A percentile compares a stretch with the other conserved stretches of the same genome.
phyloP scores from a whole-genome alignment of 495 filamentous ascomycete genomes.

The Pseudotulostoma volvatum region DNA sequence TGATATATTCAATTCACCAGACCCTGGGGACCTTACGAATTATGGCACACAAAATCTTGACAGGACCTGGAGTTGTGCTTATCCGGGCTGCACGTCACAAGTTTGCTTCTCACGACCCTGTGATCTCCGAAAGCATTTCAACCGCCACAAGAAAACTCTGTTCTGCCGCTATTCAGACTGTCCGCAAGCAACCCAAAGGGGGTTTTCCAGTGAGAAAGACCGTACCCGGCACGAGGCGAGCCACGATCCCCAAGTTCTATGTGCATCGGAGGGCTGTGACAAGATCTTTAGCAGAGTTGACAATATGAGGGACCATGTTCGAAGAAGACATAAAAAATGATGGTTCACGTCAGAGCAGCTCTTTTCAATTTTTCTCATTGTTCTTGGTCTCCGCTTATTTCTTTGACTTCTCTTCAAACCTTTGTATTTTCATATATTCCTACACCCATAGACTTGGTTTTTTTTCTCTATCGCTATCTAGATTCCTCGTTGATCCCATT shows the following conservation, averaged over 20 bases:
- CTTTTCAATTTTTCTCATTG: too few relatives aligned
- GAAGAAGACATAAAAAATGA: constrained; percentile 30
- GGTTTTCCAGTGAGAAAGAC: constrained; percentile 51
- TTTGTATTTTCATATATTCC: too few relatives aligned
- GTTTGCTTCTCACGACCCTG: constrained; percentile 42
- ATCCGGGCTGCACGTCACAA: constrained; percentile 39
- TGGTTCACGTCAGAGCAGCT: too few relatives aligned
- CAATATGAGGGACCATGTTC: constrained; percentile 46
- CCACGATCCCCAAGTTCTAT: constrained; percentile 42
- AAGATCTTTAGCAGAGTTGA: constrained; percentile 46
- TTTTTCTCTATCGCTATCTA: too few relatives aligned
- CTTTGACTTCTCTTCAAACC: too few relatives aligned
- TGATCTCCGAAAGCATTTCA: constrained; percentile 49
- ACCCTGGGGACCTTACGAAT: constrained; percentile 2
- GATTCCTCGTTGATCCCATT: too few relatives aligned
- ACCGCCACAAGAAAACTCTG: constrained; percentile 43
- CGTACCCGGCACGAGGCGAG: constrained; percentile 44
- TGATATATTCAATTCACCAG: not conserved
- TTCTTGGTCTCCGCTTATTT: too few relatives aligned
- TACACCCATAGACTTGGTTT: too few relatives aligned
- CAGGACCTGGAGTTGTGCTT: constrained; percentile 39
- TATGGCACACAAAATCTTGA: constrained; percentile 10
- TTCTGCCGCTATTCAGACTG: constrained; percentile 48
- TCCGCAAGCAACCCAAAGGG: constrained; percentile 36
- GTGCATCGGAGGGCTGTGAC: constrained; percentile 41